These are phyloP conservation scores for Croton laevigatus DNA, from an alignment of 441 rosid genomes.

Conservation along the genomic window DNA sequence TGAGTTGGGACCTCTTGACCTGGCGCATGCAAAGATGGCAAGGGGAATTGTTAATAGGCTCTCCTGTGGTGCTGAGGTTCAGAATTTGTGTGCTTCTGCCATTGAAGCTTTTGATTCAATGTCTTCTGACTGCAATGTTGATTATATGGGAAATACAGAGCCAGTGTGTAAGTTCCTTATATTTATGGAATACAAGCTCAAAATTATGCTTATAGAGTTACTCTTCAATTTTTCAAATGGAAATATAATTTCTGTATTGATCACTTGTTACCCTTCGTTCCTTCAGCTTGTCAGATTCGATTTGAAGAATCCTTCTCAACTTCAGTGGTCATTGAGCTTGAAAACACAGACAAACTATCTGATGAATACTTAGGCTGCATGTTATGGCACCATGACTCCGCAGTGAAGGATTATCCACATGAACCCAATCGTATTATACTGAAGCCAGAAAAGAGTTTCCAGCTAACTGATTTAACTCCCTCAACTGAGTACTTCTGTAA, in stretches of 20 bases:
- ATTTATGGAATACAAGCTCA: not conserved
- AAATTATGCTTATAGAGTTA: too few relatives aligned
- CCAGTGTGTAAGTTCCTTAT: constrained; percentile 34
- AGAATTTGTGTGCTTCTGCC: constrained; percentile 66
- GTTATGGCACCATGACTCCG: constrained; percentile 57
- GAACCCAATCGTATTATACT: constrained; percentile 43
- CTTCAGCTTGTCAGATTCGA: constrained; percentile 38
- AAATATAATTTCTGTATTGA: not conserved
- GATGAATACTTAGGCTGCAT: constrained; percentile 36
- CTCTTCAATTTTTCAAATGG: not conserved
- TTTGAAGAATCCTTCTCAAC: constrained; percentile 59
- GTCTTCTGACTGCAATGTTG: constrained; percentile 3
- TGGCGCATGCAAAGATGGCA: constrained; percentile 70
- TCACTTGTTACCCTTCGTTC: constrained; percentile 24
- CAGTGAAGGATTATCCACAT: constrained; percentile 44
- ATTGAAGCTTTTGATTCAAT: constrained; percentile 50
- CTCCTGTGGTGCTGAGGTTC: constrained; percentile 74
- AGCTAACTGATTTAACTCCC: constrained; percentile 52
- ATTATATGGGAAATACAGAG: constrained; percentile 21
- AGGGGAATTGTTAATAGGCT: constrained; percentile 86
- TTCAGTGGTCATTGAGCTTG: constrained; percentile 48
- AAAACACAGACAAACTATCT: constrained; percentile 32
- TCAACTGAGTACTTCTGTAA: constrained; percentile 59
- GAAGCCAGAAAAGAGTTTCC: constrained; percentile 48
- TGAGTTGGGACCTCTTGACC: constrained; percentile 79